phyloP scores from a whole-genome alignment of 805 yeast species.

The Metschnikowia gelsemii region DNA sequence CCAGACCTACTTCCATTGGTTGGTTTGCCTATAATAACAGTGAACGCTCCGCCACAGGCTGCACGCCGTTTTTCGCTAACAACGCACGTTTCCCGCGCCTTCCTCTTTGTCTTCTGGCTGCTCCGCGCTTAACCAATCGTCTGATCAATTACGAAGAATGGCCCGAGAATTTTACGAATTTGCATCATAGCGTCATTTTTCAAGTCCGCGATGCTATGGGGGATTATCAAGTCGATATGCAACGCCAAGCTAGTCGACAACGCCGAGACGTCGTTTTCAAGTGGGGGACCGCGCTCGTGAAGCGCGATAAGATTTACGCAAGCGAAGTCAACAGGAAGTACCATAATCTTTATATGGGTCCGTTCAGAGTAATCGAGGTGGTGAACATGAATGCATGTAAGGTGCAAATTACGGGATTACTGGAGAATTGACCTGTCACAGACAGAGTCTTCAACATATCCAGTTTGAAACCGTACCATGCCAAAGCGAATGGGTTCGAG shows the following conservation, averaged over 20 bases:
- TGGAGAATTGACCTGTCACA: too few relatives aligned
- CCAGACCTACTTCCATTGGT: not conserved
- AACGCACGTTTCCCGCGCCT: not conserved
- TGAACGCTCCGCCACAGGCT: not conserved
- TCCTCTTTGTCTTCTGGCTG: not conserved
- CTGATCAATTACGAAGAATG: too few relatives aligned
- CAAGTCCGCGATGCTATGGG: too few relatives aligned
- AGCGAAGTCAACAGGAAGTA: not conserved
- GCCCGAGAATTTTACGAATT: not conserved
- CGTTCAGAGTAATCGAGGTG: not conserved
- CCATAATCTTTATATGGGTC: not conserved
- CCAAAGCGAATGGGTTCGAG: too few relatives aligned
- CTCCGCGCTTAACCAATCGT: not conserved
- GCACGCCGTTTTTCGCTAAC: conserved; percentile 1
- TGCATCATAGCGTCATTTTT: not conserved
- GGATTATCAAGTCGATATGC: too few relatives aligned
- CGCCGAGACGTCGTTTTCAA: too few relatives aligned
- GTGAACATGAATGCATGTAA: too few relatives aligned
- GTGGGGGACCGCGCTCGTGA: too few relatives aligned
- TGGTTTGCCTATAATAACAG: conserved; percentile 4
- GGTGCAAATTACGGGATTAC: too few relatives aligned
- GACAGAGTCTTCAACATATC: too few relatives aligned
- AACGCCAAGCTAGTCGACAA: too few relatives aligned
- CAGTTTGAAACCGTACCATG: too few relatives aligned
- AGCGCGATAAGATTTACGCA: not conserved